Conservation (phyloP, 1,284 basidiomycete species). For the Puccinia triticina region DNA sequence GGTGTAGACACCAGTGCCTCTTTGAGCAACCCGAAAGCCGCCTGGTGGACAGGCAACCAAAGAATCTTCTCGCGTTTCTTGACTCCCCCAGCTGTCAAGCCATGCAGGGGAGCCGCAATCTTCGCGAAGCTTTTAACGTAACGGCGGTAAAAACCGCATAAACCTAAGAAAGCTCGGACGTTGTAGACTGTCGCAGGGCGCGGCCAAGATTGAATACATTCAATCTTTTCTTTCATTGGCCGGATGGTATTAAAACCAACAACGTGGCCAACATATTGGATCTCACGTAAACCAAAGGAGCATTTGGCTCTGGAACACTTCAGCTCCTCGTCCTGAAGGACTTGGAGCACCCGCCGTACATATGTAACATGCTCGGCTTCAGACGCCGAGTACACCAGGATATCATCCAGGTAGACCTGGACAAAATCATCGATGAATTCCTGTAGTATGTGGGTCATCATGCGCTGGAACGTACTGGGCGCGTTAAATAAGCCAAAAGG, state of each 20-base stretch:
- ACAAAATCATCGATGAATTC: constrained; percentile 22
- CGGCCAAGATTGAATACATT: too few species aligned
- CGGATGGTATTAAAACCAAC: too few species aligned
- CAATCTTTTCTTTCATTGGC: too few species aligned
- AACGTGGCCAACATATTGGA: too few species aligned
- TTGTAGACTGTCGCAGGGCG: constrained; percentile 55
- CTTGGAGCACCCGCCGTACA: constrained; percentile 48
- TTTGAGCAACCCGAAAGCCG: too few species aligned
- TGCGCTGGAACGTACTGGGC: too few species aligned
- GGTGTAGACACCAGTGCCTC: too few species aligned
- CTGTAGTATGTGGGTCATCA: too few species aligned
- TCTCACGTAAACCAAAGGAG: too few species aligned
- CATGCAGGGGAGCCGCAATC: constrained; percentile 59
- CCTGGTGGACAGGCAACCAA: not conserved
- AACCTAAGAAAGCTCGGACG: constrained; percentile 61
- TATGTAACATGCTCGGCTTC: constrained; percentile 34
- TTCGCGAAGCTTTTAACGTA: constrained; percentile 62
- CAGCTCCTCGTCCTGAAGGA: too few species aligned
- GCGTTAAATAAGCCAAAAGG: too few species aligned
- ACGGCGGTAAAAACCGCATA: constrained; percentile 62
- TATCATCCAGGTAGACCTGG: constrained; percentile 52
- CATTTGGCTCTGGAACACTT: too few species aligned
- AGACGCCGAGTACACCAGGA: constrained; percentile 46
- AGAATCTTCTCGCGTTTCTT: not conserved
- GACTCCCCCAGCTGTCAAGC: not conserved